Evolutionary conservation across 1,284 basidiomycete species (phyloP), one percentile per base, ranked within the genome.

Genomic region (Pseudozyma sp.): DNA sequence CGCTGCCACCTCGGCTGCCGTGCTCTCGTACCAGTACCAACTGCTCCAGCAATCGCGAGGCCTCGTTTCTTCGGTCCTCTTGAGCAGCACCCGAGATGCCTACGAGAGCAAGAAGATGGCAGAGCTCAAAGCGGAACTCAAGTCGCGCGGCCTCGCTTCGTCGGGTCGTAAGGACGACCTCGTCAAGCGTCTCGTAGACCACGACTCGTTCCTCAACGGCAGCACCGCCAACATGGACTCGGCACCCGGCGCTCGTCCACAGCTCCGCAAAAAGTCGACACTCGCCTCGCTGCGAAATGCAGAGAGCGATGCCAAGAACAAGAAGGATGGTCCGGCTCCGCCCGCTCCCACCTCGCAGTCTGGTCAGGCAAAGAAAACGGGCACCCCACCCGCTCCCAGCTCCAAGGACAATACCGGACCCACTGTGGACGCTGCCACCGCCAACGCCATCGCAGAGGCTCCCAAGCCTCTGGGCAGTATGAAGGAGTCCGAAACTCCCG

Each of bases 61-160:
- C 48, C 74, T 81, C 50, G 73, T 78, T 43, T 81, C 80, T 16
- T 78, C 71, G 8, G 78, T 81, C 42, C 72, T 81, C 19, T 71
- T 81, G 24, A 77, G 71, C 68, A 73, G 75, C 53, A 77, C 75
- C 34, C 60, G 66, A 16, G 78, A 81, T 51, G 68, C 64, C 37
- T 81, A 81, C 70, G 76, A 81, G 42, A 64, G 48, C 56, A 68
- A 72, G 56, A 73, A 71, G 47, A 57, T 79, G 40, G 58, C 58
- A 37, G 79, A 81, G 55, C 75, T 81, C 63, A 77, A 74, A 57
- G 52, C 72, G 5, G 63, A 79, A 31, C 72, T 81, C 64, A 72
- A 72, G 52, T 72, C 78, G 52, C 78, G 80, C 46, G 77, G 77
- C n/a, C 75, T 81, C 16, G 43, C 79, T 34, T 73, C 68, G n/a